phyloP scores from a whole-genome alignment of 2,329 filamentous ascomycete genomes.

The Aspergillus sp. region DNA sequence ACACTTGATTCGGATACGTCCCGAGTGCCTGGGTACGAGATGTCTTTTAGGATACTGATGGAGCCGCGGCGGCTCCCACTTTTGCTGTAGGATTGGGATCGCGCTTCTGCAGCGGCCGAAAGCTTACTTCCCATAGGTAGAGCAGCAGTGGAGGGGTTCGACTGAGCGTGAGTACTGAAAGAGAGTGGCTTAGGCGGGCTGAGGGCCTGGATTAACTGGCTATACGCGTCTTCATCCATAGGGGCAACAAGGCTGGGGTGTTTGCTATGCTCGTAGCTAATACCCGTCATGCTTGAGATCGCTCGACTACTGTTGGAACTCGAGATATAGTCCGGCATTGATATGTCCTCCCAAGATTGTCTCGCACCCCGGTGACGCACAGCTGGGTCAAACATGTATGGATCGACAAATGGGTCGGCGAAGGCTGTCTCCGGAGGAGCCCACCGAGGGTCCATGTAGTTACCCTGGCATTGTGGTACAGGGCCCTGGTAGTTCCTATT shows the following conservation, averaged over 20 bases:
- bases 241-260: conserved; percentile 35
- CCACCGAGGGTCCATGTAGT: conserved; percentile 29
- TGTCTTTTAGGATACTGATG: conserved; percentile 26
- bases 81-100: conserved; percentile 27
- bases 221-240: conserved; percentile 39
- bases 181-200: conserved; percentile 33
- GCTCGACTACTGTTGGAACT: conserved; percentile 41
- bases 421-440: conserved; percentile 28
- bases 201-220: conserved; percentile 38
- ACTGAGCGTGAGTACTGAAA: conserved; percentile 31
- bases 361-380: conserved; percentile 32
- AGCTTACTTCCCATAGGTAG: conserved; percentile 24
- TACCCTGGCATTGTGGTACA: conserved; percentile 25
- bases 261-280: conserved; percentile 45
- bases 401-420: conserved; percentile 45
- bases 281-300: conserved; percentile 42
- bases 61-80: conserved; percentile 16
- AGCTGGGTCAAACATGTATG: conserved; percentile 30
- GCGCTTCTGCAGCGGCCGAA: conserved; percentile 31
- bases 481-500: conserved; percentile 33
- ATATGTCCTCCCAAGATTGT: conserved; percentile 45
- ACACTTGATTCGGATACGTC: conserved; percentile 34
- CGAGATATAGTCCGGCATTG: conserved; percentile 52
- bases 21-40: conserved; percentile 30
- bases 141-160: conserved; percentile 29